Percentiles rank a stretch among this genome's conserved stretches.
Conservation (phyloP, 441 rosid genomes). For the Pelargonium australe region DNA sequence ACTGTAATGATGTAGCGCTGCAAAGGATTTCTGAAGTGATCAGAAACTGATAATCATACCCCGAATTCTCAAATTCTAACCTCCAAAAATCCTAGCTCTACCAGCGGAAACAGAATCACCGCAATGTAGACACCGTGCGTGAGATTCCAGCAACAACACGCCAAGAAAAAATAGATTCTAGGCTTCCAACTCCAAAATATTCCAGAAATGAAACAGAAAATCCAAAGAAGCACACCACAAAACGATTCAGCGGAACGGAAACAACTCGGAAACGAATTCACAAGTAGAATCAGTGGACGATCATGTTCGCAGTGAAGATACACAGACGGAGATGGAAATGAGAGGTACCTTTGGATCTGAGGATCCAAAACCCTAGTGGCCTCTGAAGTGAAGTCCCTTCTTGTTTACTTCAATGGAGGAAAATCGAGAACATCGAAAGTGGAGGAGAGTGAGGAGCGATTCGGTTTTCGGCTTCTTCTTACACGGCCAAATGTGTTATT, state of each 20-base stretch:
- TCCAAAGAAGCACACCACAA: background rate
- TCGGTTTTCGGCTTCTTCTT: conserved; percentile 5
- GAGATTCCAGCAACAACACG: background rate
- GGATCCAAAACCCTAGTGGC: conserved; percentile 7
- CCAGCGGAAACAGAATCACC: background rate
- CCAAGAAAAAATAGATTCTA: background rate
- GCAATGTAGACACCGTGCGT: background rate
- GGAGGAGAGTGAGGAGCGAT: conserved; percentile 2
- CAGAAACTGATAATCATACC: background rate
- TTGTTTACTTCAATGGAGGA: conserved; percentile 2
- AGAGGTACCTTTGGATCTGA: background rate
- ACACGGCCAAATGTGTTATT: background rate
- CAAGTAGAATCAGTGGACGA: background rate
- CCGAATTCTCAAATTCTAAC: background rate
- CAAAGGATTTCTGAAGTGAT: background rate
- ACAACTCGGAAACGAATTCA: background rate
- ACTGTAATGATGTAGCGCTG: background rate
- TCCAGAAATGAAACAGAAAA: background rate
- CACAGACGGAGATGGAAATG: conserved; percentile 4
- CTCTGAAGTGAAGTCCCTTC: background rate
- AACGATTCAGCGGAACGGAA: background rate
- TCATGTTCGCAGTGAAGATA: background rate
- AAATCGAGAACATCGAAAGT: conserved; percentile 8
- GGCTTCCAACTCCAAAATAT: background rate
- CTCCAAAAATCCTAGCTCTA: background rate